Evolutionary conservation across 305 asterid genomes (phyloP).

Genomic region (Andrographis paniculata): DNA sequence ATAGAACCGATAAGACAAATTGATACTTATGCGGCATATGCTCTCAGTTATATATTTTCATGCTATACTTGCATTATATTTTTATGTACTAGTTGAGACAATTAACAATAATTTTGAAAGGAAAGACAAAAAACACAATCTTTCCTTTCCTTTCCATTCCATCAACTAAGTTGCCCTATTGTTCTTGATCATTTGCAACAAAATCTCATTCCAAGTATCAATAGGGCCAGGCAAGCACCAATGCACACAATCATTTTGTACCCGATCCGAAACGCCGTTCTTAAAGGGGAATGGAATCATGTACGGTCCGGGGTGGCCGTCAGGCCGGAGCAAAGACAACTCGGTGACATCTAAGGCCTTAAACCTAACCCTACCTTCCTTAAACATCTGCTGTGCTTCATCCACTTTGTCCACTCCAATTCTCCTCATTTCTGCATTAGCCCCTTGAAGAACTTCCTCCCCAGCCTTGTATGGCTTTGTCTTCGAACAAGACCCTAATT

Average conservation of each 20-base stretch:
- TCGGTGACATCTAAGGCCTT: slow-evolving; percentile 55
- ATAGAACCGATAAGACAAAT: too few relatives aligned
- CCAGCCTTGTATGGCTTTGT: slow-evolving; percentile 35
- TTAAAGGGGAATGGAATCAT: slow-evolving; percentile 62
- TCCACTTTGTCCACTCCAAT: slow-evolving; percentile 31
- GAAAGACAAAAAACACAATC: too few relatives aligned
- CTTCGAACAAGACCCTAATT: slow-evolving; percentile 58
- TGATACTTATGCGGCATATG: not conserved
- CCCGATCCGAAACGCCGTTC: slow-evolving; percentile 39
- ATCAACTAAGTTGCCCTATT: slow-evolving; percentile 13
- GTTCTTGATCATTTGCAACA: slow-evolving; percentile 45
- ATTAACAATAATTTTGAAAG: too few relatives aligned
- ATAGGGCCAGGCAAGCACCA: slow-evolving; percentile 94
- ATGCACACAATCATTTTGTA: slow-evolving; percentile 78
- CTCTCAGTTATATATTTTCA: not conserved
- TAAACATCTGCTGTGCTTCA: slow-evolving; percentile 20
- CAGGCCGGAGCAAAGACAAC: slow-evolving; percentile 59
- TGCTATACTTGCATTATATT: too few relatives aligned
- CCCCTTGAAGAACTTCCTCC: slow-evolving; percentile 45
- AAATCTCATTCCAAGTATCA: slow-evolving; percentile 74
- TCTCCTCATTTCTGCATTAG: slow-evolving; percentile 63
- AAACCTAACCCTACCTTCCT: slow-evolving; percentile 25
- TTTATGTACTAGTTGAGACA: too few relatives aligned
- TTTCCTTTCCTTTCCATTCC: too few relatives aligned
- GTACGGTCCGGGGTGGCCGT: slow-evolving; percentile 86